These are phyloP conservation scores for Daucus carota DNA, from an alignment of 129 eudicot genomes.

Conservation along the genomic window DH1_v3.0 NC_030388.2:28160001-28160500, in stretches of 20 bases:
- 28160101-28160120: not conserved
- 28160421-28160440: not conserved
- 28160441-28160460: not conserved
- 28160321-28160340: constrained; percentile 89
- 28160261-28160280: constrained; percentile 80
- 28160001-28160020: not conserved
- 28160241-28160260: constrained; percentile 32
- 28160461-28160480: not conserved
- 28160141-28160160: not conserved
- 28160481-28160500: constrained; percentile 38
- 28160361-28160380: not conserved
- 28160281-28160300: constrained; percentile 81
- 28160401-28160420: not conserved
- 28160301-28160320: constrained; percentile 57
- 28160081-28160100: not conserved
- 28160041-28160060: not conserved
- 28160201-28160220: not conserved
- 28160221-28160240: constrained; percentile 6
- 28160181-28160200: not conserved
- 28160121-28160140: not conserved
- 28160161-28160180: not conserved
- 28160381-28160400: not conserved
- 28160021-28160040: not conserved
- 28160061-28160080: not conserved
- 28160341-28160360: constrained; percentile 75